Percentiles rank a stretch among this genome's conserved stretches.
phyloP scores from a whole-genome alignment of 352 stramenopile species.

The Pythium pyrilobum region DNA sequence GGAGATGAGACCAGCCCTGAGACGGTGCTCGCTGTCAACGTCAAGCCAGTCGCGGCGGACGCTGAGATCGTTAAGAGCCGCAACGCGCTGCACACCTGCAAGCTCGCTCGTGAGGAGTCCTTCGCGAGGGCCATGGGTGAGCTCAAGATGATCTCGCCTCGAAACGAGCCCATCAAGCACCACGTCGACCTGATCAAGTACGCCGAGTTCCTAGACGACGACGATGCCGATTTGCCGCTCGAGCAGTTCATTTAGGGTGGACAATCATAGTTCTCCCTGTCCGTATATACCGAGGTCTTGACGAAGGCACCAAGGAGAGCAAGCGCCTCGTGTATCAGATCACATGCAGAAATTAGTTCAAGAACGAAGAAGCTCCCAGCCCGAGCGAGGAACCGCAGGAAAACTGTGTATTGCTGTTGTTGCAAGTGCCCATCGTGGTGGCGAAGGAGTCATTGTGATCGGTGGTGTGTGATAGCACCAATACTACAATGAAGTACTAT shows the following conservation, averaged over 20 bases:
- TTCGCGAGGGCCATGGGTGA: slow-evolving; percentile 75
- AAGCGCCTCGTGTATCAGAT: neutral
- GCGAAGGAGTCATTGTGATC: no score
- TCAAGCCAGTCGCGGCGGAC: slow-evolving; percentile 55
- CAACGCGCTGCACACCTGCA: slow-evolving; percentile 61
- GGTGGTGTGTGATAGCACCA: no score
- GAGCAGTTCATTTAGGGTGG: slow-evolving; percentile 52
- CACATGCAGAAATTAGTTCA: no score
- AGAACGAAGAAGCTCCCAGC: no score
- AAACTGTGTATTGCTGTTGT: no score
- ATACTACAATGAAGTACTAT: no score
- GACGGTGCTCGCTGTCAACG: slow-evolving; percentile 39
- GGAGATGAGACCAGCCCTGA: slow-evolving; percentile 23
- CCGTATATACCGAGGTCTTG: neutral
- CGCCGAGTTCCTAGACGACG: slow-evolving; percentile 64
- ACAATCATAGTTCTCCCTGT: no score
- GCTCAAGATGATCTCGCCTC: slow-evolving; percentile 71
- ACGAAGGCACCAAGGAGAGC: neutral
- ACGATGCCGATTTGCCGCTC: slow-evolving; percentile 25
- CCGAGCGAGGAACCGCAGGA: no score
- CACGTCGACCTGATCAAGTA: slow-evolving; percentile 84
- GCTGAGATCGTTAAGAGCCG: slow-evolving; percentile 66
- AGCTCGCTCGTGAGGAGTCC: slow-evolving; percentile 64
- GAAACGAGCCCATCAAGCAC: slow-evolving; percentile 72
- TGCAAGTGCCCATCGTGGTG: no score